Base-by-base conservation (phyloP, 2,329 filamentous ascomycete genomes). In the Sporothrix curviconia region DNA sequence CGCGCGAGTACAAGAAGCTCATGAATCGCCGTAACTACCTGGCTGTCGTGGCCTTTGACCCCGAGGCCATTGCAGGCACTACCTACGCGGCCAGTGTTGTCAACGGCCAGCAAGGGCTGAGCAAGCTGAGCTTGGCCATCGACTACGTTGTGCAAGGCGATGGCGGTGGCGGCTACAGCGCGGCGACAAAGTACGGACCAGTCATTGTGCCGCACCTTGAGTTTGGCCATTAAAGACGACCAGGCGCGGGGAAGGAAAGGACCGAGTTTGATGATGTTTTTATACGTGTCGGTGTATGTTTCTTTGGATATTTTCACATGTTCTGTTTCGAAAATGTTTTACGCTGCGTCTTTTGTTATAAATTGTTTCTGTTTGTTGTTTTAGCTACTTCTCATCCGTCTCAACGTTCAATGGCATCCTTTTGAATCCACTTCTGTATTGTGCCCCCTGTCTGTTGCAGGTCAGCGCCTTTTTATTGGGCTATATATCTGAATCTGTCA, bases 81-180 rank as follows among this genome's bases (percentile, higher is more conserved):
- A 65, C 68, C 46, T 70, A 70, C 50, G 67, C 67, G 6, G 64
- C 65, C 40, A 65, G 62, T 59, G 67, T 61, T 39, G 58, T 59
- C 34, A 64, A 62, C 49, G 65, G 63, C 17, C 60, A 65, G 52
- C 63, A 76, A 55, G 75, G 82, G 2, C 65, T 85, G 57, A 78
- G 75, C 57, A 89, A 85, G 75, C 70, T 99, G 66, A 96, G 90
- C 72, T 75, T 99, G 44, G 94, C 92, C 1, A 89, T 95, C 2
- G 94, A 99, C 71, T 99, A 96, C 70, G 90, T 99, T 71, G 92
- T 99, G 22, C 94, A 99, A 72, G 91, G 89, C 1, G 92, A 96
- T 65, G 49, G 49, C 15, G 88, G 89, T n/a, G n/a, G n/a, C 1
- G 82, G 84, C 1, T 92, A 87, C 71, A 40, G 52, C 5, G 55